A percentile compares a stretch with the other conserved stretches of the same genome.
Conservation (phyloP, 2,329 filamentous ascomycete species). For the Fusarium sp. region DNA sequence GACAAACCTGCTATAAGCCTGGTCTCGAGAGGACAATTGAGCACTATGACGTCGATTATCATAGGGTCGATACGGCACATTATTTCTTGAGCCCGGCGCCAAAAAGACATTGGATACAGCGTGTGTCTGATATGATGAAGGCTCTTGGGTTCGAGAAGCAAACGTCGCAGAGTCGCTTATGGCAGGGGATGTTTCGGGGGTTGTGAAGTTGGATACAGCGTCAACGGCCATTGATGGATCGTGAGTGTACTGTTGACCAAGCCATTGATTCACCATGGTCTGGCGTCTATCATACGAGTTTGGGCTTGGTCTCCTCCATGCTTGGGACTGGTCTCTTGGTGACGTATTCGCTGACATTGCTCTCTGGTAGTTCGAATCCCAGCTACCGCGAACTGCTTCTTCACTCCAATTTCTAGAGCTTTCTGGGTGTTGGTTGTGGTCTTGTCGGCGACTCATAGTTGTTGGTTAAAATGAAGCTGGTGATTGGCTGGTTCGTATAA, state of each 20-base stretch:
- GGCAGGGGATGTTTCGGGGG: slow-evolving; percentile 40
- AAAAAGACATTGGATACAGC: slow-evolving; percentile 24
- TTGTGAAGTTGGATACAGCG: slow-evolving; percentile 38
- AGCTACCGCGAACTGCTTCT: slow-evolving; percentile 42
- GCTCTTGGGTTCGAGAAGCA: slow-evolving; percentile 21
- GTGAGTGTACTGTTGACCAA: slow-evolving; percentile 37
- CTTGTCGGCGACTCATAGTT: slow-evolving; percentile 38
- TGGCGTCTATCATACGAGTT: slow-evolving; percentile 32
- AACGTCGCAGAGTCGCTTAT: slow-evolving; percentile 44
- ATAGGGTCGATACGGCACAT: slow-evolving; percentile 7
- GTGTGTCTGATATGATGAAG: slow-evolving; percentile 23
- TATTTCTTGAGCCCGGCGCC: slow-evolving; percentile 25
- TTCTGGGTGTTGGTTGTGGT: slow-evolving; percentile 32
- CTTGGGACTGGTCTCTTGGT: slow-evolving; percentile 32
- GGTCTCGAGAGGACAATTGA: slow-evolving; percentile 28
- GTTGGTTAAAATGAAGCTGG: slow-evolving; percentile 1
- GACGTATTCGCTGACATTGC: slow-evolving; percentile 34
- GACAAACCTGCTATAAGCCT: slow-evolving; percentile 15
- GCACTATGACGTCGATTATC: not conserved
- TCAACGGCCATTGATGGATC: slow-evolving; percentile 30
- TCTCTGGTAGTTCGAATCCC: slow-evolving; percentile 38
- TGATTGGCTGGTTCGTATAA: slow-evolving; percentile 31
- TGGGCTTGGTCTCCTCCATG: slow-evolving; percentile 26
- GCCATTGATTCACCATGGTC: slow-evolving; percentile 41
- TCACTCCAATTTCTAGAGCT: slow-evolving; percentile 44